Percentiles rank a stretch among this genome's conserved stretches.
These are phyloP conservation scores for Aspergillus jensenii DNA, from an alignment of 2,329 filamentous ascomycete genomes.

Conservation along the genomic window DNA sequence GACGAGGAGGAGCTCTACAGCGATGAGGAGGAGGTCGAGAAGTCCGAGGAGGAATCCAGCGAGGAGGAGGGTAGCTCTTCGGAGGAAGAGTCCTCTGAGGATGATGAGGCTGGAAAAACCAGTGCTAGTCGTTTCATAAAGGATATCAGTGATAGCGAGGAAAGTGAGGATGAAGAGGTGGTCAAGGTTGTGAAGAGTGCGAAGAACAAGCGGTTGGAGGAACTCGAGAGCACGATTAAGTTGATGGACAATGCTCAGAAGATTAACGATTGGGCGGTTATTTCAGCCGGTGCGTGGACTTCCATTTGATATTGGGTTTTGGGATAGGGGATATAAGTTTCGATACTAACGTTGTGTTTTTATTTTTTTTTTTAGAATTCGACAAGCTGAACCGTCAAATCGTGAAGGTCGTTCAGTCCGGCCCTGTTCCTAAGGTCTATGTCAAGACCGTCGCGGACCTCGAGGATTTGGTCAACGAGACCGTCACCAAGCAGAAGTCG, in stretches of 20 bases:
- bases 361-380: slow-evolving; percentile 63
- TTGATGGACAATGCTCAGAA: slow-evolving; percentile 95
- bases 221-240: slow-evolving; percentile 85
- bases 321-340: not conserved
- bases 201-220: slow-evolving; percentile 95
- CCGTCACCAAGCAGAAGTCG: slow-evolving; percentile 92
- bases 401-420: slow-evolving; percentile 71
- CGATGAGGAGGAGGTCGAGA: slow-evolving; percentile 69
- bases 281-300: slow-evolving; percentile 71
- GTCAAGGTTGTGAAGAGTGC: slow-evolving; percentile 91
- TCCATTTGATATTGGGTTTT: not conserved
- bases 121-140: slow-evolving; percentile 85
- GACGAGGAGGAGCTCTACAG: slow-evolving; percentile 95
- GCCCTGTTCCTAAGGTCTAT: slow-evolving; percentile 84
- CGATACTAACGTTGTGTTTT: slow-evolving; percentile 15
- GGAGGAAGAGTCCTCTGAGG: slow-evolving; percentile 28
- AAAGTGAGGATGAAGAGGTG: slow-evolving; percentile 80
- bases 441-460: slow-evolving; percentile 90
- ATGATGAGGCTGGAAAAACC: slow-evolving; percentile 58
- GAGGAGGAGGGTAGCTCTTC: slow-evolving; percentile 56
- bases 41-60: slow-evolving; percentile 56
- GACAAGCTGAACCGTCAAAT: slow-evolving; percentile 91
- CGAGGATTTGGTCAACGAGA: slow-evolving; percentile 92
- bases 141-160: slow-evolving; percentile 72
- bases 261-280: slow-evolving; percentile 96